These are phyloP conservation scores for Hymenoscyphus occultus DNA, from an alignment of 2,329 filamentous ascomycete genomes.

Conservation along the genomic window DNA sequence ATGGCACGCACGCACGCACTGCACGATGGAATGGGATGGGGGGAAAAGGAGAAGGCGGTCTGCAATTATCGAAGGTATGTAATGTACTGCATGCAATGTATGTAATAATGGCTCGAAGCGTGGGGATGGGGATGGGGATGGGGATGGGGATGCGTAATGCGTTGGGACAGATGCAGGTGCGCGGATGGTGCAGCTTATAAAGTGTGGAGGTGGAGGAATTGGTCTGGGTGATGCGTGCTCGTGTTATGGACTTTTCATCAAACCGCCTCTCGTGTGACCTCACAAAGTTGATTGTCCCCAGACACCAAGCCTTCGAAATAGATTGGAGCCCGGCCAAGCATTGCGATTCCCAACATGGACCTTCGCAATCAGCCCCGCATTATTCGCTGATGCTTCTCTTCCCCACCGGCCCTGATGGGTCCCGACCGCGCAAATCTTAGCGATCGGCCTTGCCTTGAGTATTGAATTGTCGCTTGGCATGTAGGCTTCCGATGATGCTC, in stretches of 20 bases:
- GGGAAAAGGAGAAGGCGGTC: background rate
- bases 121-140: background rate
- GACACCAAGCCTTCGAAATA: too few species aligned
- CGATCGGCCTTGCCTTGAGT: too few species aligned
- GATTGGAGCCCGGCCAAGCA: too few species aligned
- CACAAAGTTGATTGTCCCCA: background rate
- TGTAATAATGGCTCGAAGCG: background rate
- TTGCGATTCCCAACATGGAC: too few species aligned
- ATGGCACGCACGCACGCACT: background rate
- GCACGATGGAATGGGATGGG: background rate
- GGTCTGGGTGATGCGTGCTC: background rate
- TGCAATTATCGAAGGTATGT: background rate
- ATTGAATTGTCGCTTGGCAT: too few species aligned
- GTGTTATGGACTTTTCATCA: background rate
- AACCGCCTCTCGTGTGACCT: conserved; percentile 7
- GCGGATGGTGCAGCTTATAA: background rate
- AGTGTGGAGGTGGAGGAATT: background rate
- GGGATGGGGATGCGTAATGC: too few species aligned
- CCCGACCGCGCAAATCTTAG: too few species aligned
- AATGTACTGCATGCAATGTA: too few species aligned
- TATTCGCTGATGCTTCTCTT: too few species aligned
- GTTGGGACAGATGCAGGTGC: background rate
- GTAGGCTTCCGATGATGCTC: background rate
- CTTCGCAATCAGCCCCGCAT: too few species aligned
- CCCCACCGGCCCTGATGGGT: too few species aligned